Base-by-base conservation (phyloP, 2,329 filamentous ascomycete genomes). In the Fusarium humuli region DNA sequence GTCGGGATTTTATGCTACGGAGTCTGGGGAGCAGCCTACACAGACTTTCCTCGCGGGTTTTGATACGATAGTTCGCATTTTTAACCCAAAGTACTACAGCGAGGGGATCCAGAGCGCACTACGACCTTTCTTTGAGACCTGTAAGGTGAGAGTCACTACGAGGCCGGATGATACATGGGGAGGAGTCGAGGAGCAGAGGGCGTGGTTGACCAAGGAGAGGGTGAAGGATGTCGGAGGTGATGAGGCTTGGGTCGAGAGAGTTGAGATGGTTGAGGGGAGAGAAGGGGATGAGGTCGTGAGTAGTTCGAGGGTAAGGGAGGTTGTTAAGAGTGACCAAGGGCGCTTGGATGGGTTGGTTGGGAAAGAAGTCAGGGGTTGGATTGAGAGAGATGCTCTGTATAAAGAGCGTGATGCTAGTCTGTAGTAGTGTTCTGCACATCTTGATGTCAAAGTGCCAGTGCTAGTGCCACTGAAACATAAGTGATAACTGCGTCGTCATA, bases 41-140 rank as follows among this genome's bases (percentile, higher is more conserved):
- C 91, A 94, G 73, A 81, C 92, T 6, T 92, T 92, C 74, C 85
- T 94, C 4, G 87, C 89, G 3, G 93, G 93, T 29, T 95, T 89
- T 76, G 92, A 95, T 74, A 95, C 92, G 0, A 80, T 94, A 9
- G 88, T 91, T 18, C 87, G 92, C 22, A 88, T 95, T 55, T 87
- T 92, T 57, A 83, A 92, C 50, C 86, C 91, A 1, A 92, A 91
- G 77, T 95, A 95, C 79, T 93, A 94, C 23, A 61, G 44, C 8
- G 54, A 61, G 14, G 56, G 59, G 5, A 87, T 91, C 67, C 82
- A 87, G 14, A 79, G 78, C 0, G 86, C 87, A 0, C 82, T 95
- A 4, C 81, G 81, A 3, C 88, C 88, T 0, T 92, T 94, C 75
- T 90, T 94, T 68, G 80, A 81, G 2, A 83, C 83, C 14, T 87